These are phyloP conservation scores for Pythium phragmiticola DNA, from an alignment of 352 stramenopile genomes.

Conservation along the genomic window DNA sequence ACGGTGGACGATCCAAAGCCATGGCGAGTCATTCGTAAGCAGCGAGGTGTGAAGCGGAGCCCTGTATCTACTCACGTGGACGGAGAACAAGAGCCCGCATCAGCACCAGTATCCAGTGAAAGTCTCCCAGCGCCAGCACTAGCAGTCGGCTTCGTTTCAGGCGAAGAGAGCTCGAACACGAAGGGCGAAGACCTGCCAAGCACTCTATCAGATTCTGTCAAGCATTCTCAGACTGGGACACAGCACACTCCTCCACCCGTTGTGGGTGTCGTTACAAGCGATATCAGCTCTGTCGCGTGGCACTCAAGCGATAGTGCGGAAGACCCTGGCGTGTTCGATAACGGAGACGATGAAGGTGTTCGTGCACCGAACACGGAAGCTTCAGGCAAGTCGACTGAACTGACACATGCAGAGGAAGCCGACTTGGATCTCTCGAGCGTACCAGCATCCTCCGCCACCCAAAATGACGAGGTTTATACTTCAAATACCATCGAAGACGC, in stretches of 20 bases:
- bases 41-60: neutral
- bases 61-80: neutral
- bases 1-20: neutral
- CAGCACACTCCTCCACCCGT: neutral
- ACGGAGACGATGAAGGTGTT: too few species aligned
- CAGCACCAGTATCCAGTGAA: conserved; percentile 3
- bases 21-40: neutral
- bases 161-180: neutral
- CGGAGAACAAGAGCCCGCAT: neutral
- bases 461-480: neutral
- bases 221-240: neutral
- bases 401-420: too few species aligned
- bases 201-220: neutral
- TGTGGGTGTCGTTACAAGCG: conserved; percentile 2
- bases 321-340: conserved; percentile 6
- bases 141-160: neutral
- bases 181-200: neutral
- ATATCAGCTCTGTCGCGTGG: conserved; percentile 8
- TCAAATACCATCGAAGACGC: neutral
- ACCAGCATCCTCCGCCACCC: too few species aligned
- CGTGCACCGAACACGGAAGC: too few species aligned
- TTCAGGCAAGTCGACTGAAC: too few species aligned
- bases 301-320: conserved; percentile 9
- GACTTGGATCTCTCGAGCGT: too few species aligned
- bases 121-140: neutral